Conservation (phyloP, 306 rosid species). For the Gynostemma pentaphyllum region DNA sequence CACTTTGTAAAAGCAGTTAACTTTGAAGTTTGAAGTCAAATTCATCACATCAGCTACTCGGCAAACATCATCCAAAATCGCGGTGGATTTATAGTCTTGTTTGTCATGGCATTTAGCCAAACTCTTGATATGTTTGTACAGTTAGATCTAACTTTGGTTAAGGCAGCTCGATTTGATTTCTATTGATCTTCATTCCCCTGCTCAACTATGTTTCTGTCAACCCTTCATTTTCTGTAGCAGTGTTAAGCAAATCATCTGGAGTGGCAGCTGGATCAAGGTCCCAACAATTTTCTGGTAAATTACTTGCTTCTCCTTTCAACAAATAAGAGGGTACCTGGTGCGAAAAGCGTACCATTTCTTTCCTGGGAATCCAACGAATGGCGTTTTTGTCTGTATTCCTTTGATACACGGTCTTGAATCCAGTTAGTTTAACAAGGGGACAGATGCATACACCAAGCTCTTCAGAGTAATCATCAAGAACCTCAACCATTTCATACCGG, state of each 20-base stretch:
- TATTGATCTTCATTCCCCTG: not conserved
- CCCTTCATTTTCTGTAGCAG: conserved; percentile 30
- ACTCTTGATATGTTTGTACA: conserved; percentile 58
- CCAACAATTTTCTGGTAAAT: conserved; percentile 76
- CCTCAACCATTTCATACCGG: conserved; percentile 94
- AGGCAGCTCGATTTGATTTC: not conserved
- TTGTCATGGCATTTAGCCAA: conserved; percentile 47
- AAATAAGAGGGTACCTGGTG: conserved; percentile 94
- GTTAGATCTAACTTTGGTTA: conserved; percentile 57
- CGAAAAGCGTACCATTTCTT: conserved; percentile 87
- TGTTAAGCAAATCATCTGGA: conserved; percentile 88
- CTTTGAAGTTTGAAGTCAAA: conserved; percentile 1
- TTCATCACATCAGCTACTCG: not conserved
- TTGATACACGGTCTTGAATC: conserved; percentile 80
- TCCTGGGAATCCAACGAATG: conserved; percentile 68
- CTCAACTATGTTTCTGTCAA: conserved; percentile 26
- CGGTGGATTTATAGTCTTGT: conserved; percentile 30
- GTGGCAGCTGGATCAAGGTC: conserved; percentile 98
- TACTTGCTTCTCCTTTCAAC: conserved; percentile 40
- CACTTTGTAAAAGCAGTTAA: not conserved
- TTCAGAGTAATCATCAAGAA: conserved; percentile 82
- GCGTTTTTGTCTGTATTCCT: conserved; percentile 51
- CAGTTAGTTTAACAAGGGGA: conserved; percentile 73
- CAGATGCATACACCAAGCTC: conserved; percentile 75
- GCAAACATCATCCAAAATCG: conserved; percentile 42